Evolutionary conservation across 805 yeast genomes (phyloP).

Genomic region (Cyberlindnera xylosilytica): DNA sequence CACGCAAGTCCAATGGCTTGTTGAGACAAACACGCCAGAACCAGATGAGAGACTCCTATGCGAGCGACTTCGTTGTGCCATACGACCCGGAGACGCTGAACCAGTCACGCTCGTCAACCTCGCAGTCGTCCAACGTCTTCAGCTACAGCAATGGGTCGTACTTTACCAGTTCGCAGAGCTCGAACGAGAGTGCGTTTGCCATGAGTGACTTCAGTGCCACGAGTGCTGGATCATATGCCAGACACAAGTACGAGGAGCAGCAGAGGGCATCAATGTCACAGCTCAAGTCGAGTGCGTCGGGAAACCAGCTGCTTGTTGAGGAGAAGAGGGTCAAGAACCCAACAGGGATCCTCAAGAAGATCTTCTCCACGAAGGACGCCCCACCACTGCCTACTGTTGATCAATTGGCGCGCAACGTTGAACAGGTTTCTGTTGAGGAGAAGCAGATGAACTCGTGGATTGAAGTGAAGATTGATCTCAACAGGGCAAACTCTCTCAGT

Average conservation of each 20-base stretch:
- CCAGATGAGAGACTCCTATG: constrained; percentile 10
- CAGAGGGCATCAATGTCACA: constrained; percentile 12
- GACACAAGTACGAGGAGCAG: constrained; percentile 58
- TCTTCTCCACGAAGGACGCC: constrained; percentile 23
- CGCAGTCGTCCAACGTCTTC: constrained; percentile 26
- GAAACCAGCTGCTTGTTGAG: constrained; percentile 26
- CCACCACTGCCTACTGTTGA: constrained; percentile 28
- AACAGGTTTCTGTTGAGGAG: constrained; percentile 32
- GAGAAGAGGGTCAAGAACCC: constrained; percentile 23
- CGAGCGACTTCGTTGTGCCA: constrained; percentile 26
- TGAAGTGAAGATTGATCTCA: constrained; percentile 54
- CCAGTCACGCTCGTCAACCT: constrained; percentile 26
- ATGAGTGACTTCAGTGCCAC: constrained; percentile 79
- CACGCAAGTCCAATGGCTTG: neutral
- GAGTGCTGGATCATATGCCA: constrained; percentile 78
- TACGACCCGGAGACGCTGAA: constrained; percentile 31
- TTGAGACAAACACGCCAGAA: constrained; percentile 17
- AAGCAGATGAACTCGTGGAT: constrained; percentile 45
- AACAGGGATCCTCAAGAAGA: constrained; percentile 15
- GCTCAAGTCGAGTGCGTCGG: constrained; percentile 25
- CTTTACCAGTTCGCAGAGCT: constrained; percentile 46
- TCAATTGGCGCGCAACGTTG: constrained; percentile 18
- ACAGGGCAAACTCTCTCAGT: constrained; percentile 69
- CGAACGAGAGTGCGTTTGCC: constrained; percentile 39
- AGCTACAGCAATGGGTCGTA: constrained; percentile 41